These are phyloP conservation scores for Pseudotulostoma volvatum DNA, from an alignment of 495 filamentous ascomycete species.

Conservation along the genomic window DNA sequence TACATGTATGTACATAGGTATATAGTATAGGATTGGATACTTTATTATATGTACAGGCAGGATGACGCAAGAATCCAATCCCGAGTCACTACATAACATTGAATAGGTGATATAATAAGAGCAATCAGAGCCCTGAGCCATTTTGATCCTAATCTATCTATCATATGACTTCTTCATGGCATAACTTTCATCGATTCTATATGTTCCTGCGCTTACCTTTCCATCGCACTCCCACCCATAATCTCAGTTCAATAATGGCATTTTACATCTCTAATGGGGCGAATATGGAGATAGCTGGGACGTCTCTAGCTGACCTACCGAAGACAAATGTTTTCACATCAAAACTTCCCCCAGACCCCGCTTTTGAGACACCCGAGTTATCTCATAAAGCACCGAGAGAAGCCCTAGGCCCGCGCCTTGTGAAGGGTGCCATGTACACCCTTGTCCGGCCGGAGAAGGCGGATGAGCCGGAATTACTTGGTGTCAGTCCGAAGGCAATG, in stretches of 20 bases:
- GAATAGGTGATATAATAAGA: too few species aligned
- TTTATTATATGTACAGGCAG: too few species aligned
- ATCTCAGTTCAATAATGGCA: slow-evolving; percentile 28
- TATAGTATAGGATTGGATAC: slow-evolving; percentile 72
- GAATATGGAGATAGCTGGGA: slow-evolving; percentile 9
- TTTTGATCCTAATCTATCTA: too few species aligned
- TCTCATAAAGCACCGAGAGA: slow-evolving; percentile 68
- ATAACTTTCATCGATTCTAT: background rate
- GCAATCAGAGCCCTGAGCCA: too few species aligned
- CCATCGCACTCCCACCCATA: slow-evolving; percentile 8
- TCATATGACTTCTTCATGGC: background rate
- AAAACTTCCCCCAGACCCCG: slow-evolving; percentile 58
- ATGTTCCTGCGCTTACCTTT: slow-evolving; percentile 1
- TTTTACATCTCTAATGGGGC: slow-evolving; percentile 31
- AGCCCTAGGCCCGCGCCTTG: slow-evolving; percentile 62
- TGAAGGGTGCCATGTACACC: slow-evolving; percentile 75
- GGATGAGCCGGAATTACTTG: slow-evolving; percentile 59
- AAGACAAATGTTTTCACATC: slow-evolving; percentile 78
- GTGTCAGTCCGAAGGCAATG: slow-evolving; percentile 61
- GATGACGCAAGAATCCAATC: too few species aligned
- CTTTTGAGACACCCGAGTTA: slow-evolving; percentile 60
- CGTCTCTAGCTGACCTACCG: slow-evolving; percentile 51
- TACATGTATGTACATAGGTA: slow-evolving; percentile 55
- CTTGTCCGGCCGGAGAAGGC: slow-evolving; percentile 67
- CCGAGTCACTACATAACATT: too few species aligned